Evolutionary conservation across 768 basidiomycete species (phyloP), one percentile per base, ranked within the genome.

Genomic region (Pleurotus sapidus): DNA sequence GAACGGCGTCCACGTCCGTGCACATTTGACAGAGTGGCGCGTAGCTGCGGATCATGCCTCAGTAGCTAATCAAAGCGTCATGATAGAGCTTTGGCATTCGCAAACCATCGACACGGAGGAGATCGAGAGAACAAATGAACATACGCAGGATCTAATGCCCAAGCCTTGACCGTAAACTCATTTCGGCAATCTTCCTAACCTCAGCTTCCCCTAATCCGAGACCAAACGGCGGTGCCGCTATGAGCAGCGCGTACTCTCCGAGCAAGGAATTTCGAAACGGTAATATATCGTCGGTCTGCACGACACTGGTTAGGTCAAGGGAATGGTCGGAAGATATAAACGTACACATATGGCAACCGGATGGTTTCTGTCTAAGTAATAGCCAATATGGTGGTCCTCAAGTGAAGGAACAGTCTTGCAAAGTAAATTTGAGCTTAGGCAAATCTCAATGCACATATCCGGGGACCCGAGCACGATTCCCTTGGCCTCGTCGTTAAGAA

Each of bases 261-360:
- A 86, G 64, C 2, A 93, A 74, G 3, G 87, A 85, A 7, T 85
- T 93, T 23, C 83, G 81, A 71, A 93, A 93, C 0, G 86, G 85
- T 15, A 94, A 83, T 4, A 78, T 84, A 66, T 94, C 92, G 65
- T 93, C 92, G 30, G 91, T 93, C 91, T 93, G 61, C 46, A 24
- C 40, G 27, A 60, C 0, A 38, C 27, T 53, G 23, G 51, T 39
- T 3, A 57, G 40, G 17, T 8, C 30, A 9, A 8, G 17, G 20
- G 15, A 30, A 12, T 53, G n/a, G 9, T 8, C 53, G 20, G 38
- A 12, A 23, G 34, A 46, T 39, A 50, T 39, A 23, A 37, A 75
- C 86, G 60, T 70, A 93, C 92, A 65, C 89, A 93, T 57, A 94
- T 88, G 7, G 81, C 79, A 39, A 93, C 75, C 0, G 90, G 89